Conservation (phyloP, 495 filamentous ascomycete species). For the Hypomontagnella monticulosa region DNA sequence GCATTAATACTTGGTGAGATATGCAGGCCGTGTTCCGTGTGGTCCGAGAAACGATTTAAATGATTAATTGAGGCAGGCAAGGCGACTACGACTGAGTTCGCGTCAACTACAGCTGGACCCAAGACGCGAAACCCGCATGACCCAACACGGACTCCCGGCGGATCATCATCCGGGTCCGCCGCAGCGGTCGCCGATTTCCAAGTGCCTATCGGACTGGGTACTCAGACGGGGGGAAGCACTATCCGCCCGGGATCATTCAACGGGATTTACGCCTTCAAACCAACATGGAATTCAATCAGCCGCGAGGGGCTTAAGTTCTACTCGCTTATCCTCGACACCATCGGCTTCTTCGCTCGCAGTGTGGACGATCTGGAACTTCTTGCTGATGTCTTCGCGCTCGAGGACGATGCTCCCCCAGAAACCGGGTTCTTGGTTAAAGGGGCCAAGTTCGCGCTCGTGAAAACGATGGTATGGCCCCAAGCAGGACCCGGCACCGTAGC, state of each 20-base stretch:
- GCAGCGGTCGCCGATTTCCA: constrained; percentile 63
- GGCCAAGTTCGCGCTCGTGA: constrained; percentile 58
- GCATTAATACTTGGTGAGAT: constrained; percentile 60
- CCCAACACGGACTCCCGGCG: constrained; percentile 59
- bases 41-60: neutral
- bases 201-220: constrained; percentile 57
- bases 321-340: constrained; percentile 61
- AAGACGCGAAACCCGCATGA: constrained; percentile 60
- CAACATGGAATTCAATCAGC: constrained; percentile 65
- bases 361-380: constrained; percentile 62
- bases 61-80: constrained; percentile 39
- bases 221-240: constrained; percentile 62
- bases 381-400: constrained; percentile 56
- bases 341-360: constrained; percentile 61
- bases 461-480: constrained; percentile 57
- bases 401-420: constrained; percentile 54
- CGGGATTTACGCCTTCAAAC: constrained; percentile 65
- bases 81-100: constrained; percentile 64
- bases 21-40: neutral
- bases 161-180: constrained; percentile 63
- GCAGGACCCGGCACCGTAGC: constrained; percentile 57
- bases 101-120: constrained; percentile 49
- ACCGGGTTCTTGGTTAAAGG: constrained; percentile 50
- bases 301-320: constrained; percentile 61
- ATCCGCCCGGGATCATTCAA: constrained; percentile 65